These are phyloP conservation scores for Polymyxa betae DNA, from an alignment of 208 protist species.

Conservation along the genomic window DNA sequence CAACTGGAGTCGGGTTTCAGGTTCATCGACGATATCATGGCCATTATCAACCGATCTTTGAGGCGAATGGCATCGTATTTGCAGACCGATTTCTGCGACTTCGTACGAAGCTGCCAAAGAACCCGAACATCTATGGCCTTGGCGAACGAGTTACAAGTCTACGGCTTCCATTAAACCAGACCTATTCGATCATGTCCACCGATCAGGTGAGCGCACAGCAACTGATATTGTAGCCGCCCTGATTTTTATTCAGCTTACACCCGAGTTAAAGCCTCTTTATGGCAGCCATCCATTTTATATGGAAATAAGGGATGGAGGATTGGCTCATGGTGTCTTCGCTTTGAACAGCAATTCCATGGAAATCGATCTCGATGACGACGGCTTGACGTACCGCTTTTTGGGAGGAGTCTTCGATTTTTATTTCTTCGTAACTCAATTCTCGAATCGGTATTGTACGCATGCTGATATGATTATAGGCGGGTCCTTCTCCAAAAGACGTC, in stretches of 20 bases:
- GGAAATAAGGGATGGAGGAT: not conserved
- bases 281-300: not conserved
- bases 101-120: not conserved
- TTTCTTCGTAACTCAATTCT: no score
- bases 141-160: not conserved
- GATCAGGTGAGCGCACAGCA: not conserved
- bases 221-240: not conserved
- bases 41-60: not conserved
- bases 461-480: no score
- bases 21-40: not conserved
- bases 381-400: constrained; percentile 54
- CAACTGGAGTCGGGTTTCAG: not conserved
- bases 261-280: not conserved
- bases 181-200: not conserved
- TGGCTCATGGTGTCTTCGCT: not conserved
- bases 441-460: no score
- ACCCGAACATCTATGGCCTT: not conserved
- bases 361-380: not conserved
- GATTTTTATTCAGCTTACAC: not conserved
- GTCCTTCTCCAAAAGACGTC: constrained; percentile 69
- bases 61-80: not conserved
- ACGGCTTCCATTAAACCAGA: not conserved
- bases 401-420: constrained; percentile 82
- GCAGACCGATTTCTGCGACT: not conserved
- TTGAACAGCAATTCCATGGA: constrained; percentile 1